phyloP scores from a whole-genome alignment of 2,329 filamentous ascomycete genomes.

The Chaetomium olivaceum region DNA sequence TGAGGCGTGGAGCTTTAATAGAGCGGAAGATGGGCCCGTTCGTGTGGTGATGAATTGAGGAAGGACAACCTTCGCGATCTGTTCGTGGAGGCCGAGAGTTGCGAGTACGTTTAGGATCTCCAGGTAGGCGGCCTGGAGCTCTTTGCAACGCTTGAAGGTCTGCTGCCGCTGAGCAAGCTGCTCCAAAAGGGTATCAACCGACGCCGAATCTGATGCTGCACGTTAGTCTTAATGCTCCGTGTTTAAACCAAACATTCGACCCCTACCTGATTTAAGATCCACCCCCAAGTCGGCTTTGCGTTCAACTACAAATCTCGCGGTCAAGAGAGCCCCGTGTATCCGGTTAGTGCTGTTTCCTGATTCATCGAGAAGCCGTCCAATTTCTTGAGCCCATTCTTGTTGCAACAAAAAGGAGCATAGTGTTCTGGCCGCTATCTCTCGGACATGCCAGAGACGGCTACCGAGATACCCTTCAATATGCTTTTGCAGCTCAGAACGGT shows the following conservation, averaged over 20 bases:
- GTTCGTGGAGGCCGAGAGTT: constrained; percentile 32
- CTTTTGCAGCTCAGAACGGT: constrained; percentile 55
- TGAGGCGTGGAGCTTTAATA: constrained; percentile 37
- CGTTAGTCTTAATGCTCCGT: neutral
- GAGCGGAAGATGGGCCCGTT: constrained; percentile 22
- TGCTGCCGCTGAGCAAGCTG: constrained; percentile 13
- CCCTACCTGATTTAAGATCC: constrained; percentile 47
- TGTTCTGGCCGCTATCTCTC: constrained; percentile 77
- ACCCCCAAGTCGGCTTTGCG: constrained; percentile 51
- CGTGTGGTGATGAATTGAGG: neutral
- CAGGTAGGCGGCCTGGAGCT: constrained; percentile 49
- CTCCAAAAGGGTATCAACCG: constrained; percentile 13
- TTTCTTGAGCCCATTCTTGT: constrained; percentile 48
- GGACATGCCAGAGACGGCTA: constrained; percentile 75
- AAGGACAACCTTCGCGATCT: constrained; percentile 22
- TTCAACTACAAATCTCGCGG: constrained; percentile 58
- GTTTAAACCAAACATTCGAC: too few relatives aligned
- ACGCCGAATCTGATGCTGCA: constrained; percentile 13
- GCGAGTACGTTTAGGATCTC: constrained; percentile 49
- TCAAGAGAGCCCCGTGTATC: constrained; percentile 60
- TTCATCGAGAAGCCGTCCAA: constrained; percentile 43
- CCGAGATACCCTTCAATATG: constrained; percentile 64
- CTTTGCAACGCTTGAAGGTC: constrained; percentile 37
- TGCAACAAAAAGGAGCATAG: constrained; percentile 63
- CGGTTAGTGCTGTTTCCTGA: constrained; percentile 46